Evolutionary conservation across 2,329 filamentous ascomycete genomes (phyloP).

Genomic region (Xenosphaeropsis pyriputrescens): DNA sequence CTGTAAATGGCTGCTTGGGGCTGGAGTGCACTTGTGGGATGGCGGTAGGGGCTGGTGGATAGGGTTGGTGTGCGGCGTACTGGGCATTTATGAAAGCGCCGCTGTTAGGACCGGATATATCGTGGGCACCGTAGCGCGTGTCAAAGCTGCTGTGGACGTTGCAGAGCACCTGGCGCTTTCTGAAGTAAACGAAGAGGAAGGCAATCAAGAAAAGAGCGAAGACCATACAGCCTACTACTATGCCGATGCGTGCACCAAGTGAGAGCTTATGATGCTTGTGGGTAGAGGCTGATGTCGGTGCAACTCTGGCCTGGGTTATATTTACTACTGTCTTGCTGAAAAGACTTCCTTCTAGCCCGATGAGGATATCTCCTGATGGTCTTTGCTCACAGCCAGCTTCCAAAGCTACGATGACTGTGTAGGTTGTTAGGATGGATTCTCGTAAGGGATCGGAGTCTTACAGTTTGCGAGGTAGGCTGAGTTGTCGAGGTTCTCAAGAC

Average conservation of each 20-base stretch:
- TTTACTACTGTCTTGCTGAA: conserved; percentile 11
- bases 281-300: conserved; percentile 1
- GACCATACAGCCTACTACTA: conserved; percentile 7
- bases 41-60: background rate
- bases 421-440: conserved; percentile 1
- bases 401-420: conserved; percentile 12
- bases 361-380: conserved; percentile 5
- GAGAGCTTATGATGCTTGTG: conserved; percentile 5
- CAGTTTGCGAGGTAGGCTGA: conserved; percentile 9
- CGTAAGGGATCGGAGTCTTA: conserved; percentile 1
- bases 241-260: conserved; percentile 11
- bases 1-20: background rate
- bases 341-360: conserved; percentile 12
- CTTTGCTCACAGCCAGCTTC: conserved; percentile 14
- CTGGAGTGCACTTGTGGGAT: background rate
- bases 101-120: conserved; percentile 11
- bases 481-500: conserved; percentile 3
- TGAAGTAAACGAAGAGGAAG: conserved; percentile 6
- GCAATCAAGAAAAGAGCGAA: conserved; percentile 6
- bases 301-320: conserved; percentile 5
- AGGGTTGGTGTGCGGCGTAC: background rate
- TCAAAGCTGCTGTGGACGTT: conserved; percentile 6
- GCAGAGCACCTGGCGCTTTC: conserved; percentile 7
- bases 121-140: conserved; percentile 11
- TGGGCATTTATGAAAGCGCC: conserved; percentile 8